A percentile compares a stretch with the other conserved stretches of the same genome.
Evolutionary conservation across 441 rosid species (phyloP).

Genomic region (Corymbia citriodora): DNA sequence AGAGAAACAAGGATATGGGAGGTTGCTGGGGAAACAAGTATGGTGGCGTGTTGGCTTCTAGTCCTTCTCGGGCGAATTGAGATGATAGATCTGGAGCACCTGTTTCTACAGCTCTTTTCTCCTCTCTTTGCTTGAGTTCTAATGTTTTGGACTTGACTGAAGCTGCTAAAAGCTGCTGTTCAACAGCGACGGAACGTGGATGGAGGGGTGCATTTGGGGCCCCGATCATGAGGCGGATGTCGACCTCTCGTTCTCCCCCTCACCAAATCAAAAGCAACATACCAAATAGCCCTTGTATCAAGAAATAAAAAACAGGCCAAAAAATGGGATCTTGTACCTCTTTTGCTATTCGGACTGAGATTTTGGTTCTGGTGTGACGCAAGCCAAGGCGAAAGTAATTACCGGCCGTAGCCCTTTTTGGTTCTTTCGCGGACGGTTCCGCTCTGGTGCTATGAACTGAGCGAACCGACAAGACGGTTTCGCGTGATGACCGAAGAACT

Average conservation of each 20-base stretch:
- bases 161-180: neutral
- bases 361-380: neutral
- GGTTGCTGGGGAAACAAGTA: neutral
- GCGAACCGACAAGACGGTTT: neutral
- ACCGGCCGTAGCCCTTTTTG: neutral
- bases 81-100: neutral
- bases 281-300: neutral
- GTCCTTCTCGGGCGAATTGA: neutral
- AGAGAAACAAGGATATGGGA: neutral
- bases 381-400: neutral
- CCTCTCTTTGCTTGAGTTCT: neutral
- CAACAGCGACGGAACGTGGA: neutral
- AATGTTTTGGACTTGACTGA: neutral
- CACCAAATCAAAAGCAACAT: neutral
- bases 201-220: neutral
- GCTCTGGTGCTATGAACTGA: neutral
- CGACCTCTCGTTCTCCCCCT: neutral
- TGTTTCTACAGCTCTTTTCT: neutral
- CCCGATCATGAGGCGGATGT: neutral
- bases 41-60: neutral
- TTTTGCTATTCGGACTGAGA: neutral
- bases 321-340: neutral
- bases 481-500: neutral
- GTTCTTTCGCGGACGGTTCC: neutral
- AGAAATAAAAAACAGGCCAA: neutral